Base-by-base conservation (phyloP, 495 filamentous ascomycete genomes). In the Pseudoneurospora amorphoporcata region DNA sequence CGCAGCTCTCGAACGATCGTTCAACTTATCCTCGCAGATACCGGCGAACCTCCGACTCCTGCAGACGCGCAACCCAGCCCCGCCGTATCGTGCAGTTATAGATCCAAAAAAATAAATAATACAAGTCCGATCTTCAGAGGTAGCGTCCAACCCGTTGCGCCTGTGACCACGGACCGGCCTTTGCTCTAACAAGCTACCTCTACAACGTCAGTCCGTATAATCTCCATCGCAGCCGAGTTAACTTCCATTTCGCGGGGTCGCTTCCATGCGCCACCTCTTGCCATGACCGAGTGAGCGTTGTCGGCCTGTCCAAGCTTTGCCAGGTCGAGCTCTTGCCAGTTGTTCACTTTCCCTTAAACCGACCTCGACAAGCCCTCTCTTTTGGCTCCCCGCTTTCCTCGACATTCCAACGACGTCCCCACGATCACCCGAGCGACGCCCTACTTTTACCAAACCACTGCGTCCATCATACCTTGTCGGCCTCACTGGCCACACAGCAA, bases 281-380 rank as follows among this genome's bases (percentile, higher is more conserved):
- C 75, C 68, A 76, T 76, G 75, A 73, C 42, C 65, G 23, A 76
- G 37, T 75, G 73, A 76, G 19, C 42, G 14, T 71, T 32, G 38
- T 72, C 58, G 71, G 72, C 72, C 75, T 70, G 74, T 68, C 69
- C 17, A 61, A 73, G 69, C 73, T 69, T 71, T 39, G 19, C 42
- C 71, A 76, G 75, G 75, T 65, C 71, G 69, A 73, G 53, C 68
- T 65, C 53, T 65, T 65, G 53, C 53, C 8, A 65, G 53, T 65
- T 35, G 53, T 65, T 35, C 53, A 65, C 53, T 65, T 58, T 17
- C 29, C 14, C 53, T 35, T 65, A 35, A 65, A 16, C 29, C 53
- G 32, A 65, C 23, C 41, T 43, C 70, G 17, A 9, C 41, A 19
- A 41, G 19, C 69, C 65, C 32, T 39, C 71, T 65, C n/a, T 61